A percentile compares a stretch with the other conserved stretches of the same genome.
phyloP scores from a whole-genome alignment of 257 asterid genomes.

The Euphrasia confusa region DNA sequence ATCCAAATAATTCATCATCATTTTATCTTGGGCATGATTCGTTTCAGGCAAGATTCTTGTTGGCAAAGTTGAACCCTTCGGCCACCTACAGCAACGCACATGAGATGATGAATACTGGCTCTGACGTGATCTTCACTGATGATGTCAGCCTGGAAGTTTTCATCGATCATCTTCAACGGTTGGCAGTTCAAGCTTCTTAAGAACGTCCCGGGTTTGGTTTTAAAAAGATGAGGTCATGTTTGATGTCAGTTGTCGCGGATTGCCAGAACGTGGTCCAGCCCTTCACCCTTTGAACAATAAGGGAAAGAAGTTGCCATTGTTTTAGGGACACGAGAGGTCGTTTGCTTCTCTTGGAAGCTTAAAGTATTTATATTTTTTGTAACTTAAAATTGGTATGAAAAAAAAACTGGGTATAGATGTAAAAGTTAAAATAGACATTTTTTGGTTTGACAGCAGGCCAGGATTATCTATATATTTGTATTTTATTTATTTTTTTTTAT shows the following conservation, averaged over 20 bases:
- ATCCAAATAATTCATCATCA: no score
- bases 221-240: not conserved
- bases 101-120: conserved; percentile 83
- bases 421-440: conserved; percentile 29
- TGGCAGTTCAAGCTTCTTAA: conserved; percentile 89
- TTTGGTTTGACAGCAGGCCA: conserved; percentile 18
- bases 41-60: conserved; percentile 85
- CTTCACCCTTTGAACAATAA: not conserved
- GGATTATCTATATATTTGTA: conserved; percentile 20
- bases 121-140: conserved; percentile 90
- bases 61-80: conserved; percentile 96
- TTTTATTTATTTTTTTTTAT: not conserved
- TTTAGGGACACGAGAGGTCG: not conserved
- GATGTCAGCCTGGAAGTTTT: conserved; percentile 92
- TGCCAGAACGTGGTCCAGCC: conserved; percentile 20
- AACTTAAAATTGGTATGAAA: conserved; percentile 27
- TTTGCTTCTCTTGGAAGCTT: not conserved
- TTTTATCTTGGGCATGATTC: conserved; percentile 8
- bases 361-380: conserved; percentile 21
- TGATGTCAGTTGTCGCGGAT: conserved; percentile 13
- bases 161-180: conserved; percentile 87
- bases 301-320: conserved; percentile 12
- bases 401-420: conserved; percentile 26
- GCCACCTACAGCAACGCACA: conserved; percentile 82
- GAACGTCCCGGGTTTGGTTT: no score